These are phyloP conservation scores for Aspergillus ustus DNA, from an alignment of 2,329 filamentous ascomycete species.

Conservation along the genomic window DNA sequence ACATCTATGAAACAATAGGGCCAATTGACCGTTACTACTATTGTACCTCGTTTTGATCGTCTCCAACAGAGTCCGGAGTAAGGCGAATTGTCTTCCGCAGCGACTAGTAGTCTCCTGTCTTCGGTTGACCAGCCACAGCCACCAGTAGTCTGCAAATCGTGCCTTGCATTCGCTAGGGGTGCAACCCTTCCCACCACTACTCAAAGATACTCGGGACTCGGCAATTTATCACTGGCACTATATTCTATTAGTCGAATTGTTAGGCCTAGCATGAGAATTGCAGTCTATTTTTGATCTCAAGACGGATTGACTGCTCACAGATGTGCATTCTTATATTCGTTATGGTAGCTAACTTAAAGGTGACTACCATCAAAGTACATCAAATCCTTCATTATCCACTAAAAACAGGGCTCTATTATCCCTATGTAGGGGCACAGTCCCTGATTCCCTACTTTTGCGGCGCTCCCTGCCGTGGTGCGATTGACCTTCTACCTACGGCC, in stretches of 20 bases:
- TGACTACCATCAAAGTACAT: background rate
- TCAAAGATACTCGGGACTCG: background rate
- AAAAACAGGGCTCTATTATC: background rate
- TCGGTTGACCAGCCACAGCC: background rate
- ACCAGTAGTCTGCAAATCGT: background rate
- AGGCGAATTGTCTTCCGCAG: background rate
- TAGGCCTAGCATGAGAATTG: background rate
- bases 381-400: background rate
- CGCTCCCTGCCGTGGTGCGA: background rate
- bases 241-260: background rate
- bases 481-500: background rate
- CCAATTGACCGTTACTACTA: background rate
- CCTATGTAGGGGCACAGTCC: background rate
- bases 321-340: background rate
- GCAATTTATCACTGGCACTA: background rate
- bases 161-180: background rate
- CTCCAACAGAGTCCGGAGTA: too few relatives aligned
- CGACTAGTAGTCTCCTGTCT: background rate
- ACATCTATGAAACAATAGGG: background rate
- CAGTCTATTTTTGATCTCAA: background rate
- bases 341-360: background rate
- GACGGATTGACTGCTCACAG: background rate
- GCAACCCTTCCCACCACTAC: too few relatives aligned
- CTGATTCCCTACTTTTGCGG: background rate
- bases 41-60: too few relatives aligned